Evolutionary conservation across 371 early-diverging fungal genomes (phyloP), one percentile per base, ranked within the genome.

Genomic region (Capillidium rhysosporum): DNA sequence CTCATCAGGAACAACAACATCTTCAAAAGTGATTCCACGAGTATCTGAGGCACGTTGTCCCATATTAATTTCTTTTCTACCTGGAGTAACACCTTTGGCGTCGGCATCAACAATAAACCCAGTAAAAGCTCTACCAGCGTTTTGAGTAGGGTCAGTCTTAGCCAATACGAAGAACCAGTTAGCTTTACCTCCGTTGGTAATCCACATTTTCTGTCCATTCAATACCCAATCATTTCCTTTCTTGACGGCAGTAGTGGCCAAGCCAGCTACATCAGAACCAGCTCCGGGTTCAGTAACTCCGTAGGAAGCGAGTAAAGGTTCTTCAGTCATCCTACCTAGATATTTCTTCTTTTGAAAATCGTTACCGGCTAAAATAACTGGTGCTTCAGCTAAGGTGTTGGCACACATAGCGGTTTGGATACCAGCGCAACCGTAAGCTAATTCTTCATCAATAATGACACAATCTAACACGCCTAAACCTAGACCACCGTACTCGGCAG

Each of bases 101-200:
- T 89, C 74, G 38, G 76, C 92, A 59, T 95, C 96, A 8, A 95
- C 89, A 52, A 95, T 89, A 70, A 95, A 93, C 0, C 92, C 94
- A 23, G 94, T 92, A 63, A 95, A 93, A 2, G 92, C 94, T 56
- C 77, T 79, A 49, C 93, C 93, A 23, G 94, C 70, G 38, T 62
- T 69, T 24, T 85, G 89, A 23, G 61, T 68, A 18, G 78, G 70
- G 61, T 82, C 85, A 14, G 93, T 93, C 61, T 82, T 82, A 46
- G 96, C 94, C 43, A 95, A 73, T n/a, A 95, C 82, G 69, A 95
- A 95, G 83, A 79, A 93, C 94, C 94, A 95, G 72, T 95, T 92
- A 61, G 96, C 96, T 63, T 92, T 81, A 26, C 92, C 92, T 45
- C 88, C 86, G 62, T 93, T 92, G 53, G 96, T 95, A 63, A 95